A percentile compares a stretch with the other conserved stretches of the same genome.
Evolutionary conservation across 78 protist genomes (phyloP).

Genomic region (Blattamonas nauphoetae): DNA sequence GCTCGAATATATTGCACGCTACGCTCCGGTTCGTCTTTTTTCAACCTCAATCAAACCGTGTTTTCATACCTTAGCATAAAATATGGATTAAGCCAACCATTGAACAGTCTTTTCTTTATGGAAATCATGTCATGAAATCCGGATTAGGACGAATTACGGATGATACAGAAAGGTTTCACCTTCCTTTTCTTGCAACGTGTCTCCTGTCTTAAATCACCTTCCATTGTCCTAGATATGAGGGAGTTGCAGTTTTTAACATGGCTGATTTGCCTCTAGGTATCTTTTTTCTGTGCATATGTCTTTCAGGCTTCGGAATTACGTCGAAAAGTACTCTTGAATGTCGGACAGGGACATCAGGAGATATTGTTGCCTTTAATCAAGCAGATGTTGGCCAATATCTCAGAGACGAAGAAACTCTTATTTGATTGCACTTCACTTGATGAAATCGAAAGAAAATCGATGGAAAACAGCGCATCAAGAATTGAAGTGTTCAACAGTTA

Average conservation of each 20-base stretch:
- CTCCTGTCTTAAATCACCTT: background rate
- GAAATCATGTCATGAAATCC: slow-evolving; percentile 90
- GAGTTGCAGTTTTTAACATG: slow-evolving; percentile 90
- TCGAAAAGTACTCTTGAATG: slow-evolving; percentile 29
- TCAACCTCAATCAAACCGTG: background rate
- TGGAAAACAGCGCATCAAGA: too few species aligned
- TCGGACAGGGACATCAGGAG: slow-evolving; percentile 68
- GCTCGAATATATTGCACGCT: slow-evolving; percentile 85
- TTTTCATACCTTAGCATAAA: slow-evolving; percentile 46
- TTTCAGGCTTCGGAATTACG: slow-evolving; percentile 36
- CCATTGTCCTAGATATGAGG: slow-evolving; percentile 44
- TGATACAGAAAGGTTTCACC: slow-evolving; percentile 58
- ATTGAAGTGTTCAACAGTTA: too few species aligned
- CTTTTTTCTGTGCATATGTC: background rate
- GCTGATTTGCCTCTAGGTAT: slow-evolving; percentile 78
- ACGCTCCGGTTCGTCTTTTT: slow-evolving; percentile 58
- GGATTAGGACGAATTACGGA: slow-evolving; percentile 96
- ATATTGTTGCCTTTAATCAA: slow-evolving; percentile 74
- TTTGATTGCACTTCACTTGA: background rate
- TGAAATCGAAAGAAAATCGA: too few species aligned
- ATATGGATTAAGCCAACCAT: slow-evolving; percentile 91
- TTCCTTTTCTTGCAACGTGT: background rate
- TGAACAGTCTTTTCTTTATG: slow-evolving; percentile 90
- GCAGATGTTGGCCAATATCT: slow-evolving; percentile 95
- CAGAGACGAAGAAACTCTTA: slow-evolving; percentile 66